Conservation (phyloP, 768 basidiomycete species). For the Cubamyces sp. region DNA sequence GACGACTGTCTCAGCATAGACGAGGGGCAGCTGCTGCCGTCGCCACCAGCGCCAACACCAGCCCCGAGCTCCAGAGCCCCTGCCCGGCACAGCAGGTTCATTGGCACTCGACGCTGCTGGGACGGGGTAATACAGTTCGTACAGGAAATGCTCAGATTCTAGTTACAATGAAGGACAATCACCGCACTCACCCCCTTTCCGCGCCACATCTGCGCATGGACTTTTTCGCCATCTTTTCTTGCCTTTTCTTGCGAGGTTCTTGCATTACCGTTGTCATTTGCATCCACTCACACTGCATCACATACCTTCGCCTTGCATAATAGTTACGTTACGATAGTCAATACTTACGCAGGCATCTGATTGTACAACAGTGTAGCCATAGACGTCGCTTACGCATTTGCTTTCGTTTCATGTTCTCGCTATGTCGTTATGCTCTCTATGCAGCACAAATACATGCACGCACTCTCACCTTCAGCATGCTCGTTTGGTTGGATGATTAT, state of each 20-base stretch:
- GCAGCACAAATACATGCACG: too few species aligned
- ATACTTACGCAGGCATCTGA: too few species aligned
- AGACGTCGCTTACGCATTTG: not conserved
- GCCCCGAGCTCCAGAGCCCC: not conserved
- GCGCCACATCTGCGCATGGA: not conserved
- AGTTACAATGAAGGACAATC: not conserved
- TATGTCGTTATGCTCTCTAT: not conserved
- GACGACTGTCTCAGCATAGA: not conserved
- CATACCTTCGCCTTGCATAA: not conserved
- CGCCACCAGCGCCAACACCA: not conserved
- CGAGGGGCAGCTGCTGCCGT: not conserved
- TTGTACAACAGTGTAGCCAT: not conserved
- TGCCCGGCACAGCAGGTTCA: not conserved
- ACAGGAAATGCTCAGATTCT: not conserved
- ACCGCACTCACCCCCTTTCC: not conserved
- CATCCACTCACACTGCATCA: too few species aligned
- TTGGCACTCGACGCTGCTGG: slow-evolving; percentile 6
- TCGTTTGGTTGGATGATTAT: too few species aligned
- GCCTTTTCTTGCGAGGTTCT: not conserved
- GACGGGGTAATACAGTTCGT: not conserved
- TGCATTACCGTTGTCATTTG: not conserved
- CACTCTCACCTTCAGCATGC: too few species aligned
- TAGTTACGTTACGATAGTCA: not conserved
- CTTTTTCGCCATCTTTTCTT: not conserved
- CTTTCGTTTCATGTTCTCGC: not conserved